Evolutionary conservation across 352 stramenopile species (phyloP), one percentile per base, ranked within the genome.

Genomic region (Pythium biforme): DNA sequence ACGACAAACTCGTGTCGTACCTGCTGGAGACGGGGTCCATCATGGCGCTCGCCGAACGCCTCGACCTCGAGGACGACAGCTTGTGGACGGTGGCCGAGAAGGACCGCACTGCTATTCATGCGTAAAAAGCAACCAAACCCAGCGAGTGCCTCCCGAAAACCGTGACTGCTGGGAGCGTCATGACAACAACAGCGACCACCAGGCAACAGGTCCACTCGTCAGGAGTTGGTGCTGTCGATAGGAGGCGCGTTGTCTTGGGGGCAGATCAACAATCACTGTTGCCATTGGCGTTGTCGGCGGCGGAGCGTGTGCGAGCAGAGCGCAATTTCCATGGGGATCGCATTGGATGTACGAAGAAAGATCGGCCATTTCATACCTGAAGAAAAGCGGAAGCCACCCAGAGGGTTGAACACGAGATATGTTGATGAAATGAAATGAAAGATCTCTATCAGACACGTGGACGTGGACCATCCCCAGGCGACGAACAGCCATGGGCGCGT

Each of bases 1-100:
- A 94, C 65, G 85, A 94, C 66, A 85, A 87, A 57, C 70, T 92
- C 27, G 85, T 94, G 66, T 92, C 83, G 68, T 94, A 92, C 51
- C 72, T 94, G 66, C 68, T 92, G 23, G 82, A 94, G 71, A 94
- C 85, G 10, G 85, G 85, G 10, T 92, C 83, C 12, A 94, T 94
- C 74, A 88, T 94, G 78, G 85, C 85, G 50, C 74, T 94, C 17
- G 85, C 85, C 1, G 81, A 92, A 64, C 81, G 85, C 15, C 70
- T 94, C 29, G 85, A 94, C 64, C 62, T 90, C 43, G 85, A 94
- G 47, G 85, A 94, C 55, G 85, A 94, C 69, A 94, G 85, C 68
- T 68, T 79, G 67, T 94, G 85, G 85, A 86, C 75, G 46, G 85
- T 94, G 58, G 83, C 79, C 6, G 85, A 94, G 64, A 92, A 94